Percentiles rank a stretch among this genome's conserved stretches.
Evolutionary conservation across 257 asterid genomes (phyloP).

Genomic region (Pogostemon cablin): DNA sequence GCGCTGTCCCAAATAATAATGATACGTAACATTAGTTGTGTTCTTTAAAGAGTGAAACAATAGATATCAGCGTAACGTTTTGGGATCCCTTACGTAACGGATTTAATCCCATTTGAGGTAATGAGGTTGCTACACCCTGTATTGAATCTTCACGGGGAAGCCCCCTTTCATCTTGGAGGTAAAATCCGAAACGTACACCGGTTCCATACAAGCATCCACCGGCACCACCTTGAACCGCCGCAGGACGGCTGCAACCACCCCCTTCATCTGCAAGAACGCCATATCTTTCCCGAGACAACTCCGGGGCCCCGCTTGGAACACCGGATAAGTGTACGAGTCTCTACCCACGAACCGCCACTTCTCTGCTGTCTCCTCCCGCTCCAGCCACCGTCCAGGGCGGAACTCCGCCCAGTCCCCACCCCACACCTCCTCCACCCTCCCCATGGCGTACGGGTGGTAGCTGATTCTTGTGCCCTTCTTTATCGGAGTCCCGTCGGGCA

Average conservation of each 20-base stretch:
- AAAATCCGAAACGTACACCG: constrained; percentile 28
- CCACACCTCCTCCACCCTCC: constrained; percentile 60
- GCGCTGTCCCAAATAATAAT: too few relatives aligned
- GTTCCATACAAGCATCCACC: constrained; percentile 27
- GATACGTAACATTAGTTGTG: too few relatives aligned
- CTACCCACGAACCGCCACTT: constrained; percentile 52
- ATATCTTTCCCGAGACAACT: constrained; percentile 41
- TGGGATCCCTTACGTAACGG: too few relatives aligned
- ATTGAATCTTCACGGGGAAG: constrained; percentile 33
- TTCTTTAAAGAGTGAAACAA: too few relatives aligned
- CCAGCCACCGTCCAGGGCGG: constrained; percentile 67
- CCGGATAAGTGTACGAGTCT: constrained; percentile 47
- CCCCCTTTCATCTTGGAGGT: constrained; percentile 47
- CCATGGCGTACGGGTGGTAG: constrained; percentile 75
- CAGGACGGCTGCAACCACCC: constrained; percentile 36
- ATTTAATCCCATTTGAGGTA: too few relatives aligned
- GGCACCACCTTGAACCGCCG: constrained; percentile 41
- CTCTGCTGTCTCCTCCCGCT: constrained; percentile 32
- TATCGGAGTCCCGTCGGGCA: constrained; percentile 65
- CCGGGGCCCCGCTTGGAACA: constrained; percentile 44
- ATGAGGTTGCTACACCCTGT: too few relatives aligned
- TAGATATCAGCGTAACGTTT: too few relatives aligned
- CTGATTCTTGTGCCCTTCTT: constrained; percentile 52
- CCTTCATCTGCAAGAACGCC: constrained; percentile 45
- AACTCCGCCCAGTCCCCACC: constrained; percentile 68